Evolutionary conservation across 1,284 basidiomycete species (phyloP).

Genomic region (Phellinidium pouzarii): DNA sequence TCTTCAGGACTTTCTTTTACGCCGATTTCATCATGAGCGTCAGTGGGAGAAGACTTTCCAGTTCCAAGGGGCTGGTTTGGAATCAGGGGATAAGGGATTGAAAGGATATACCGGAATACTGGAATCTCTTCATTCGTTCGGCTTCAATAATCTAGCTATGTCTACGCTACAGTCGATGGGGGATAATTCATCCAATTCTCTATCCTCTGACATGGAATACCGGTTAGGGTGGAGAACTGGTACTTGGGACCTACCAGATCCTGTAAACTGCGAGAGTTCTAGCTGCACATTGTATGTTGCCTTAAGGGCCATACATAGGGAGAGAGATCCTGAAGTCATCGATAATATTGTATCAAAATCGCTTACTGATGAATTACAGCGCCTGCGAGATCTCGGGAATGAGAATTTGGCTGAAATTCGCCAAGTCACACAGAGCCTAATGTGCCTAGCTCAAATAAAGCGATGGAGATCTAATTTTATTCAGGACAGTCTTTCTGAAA

Average conservation of each 20-base stretch:
- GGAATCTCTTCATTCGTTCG: slow-evolving; percentile 78
- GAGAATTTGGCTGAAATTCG: slow-evolving; percentile 76
- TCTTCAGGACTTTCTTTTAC: slow-evolving; percentile 70
- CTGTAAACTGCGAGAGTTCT: slow-evolving; percentile 35
- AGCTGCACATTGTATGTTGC: slow-evolving; percentile 71
- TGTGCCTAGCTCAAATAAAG: slow-evolving; percentile 72
- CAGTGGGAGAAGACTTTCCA: slow-evolving; percentile 89
- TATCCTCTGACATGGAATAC: slow-evolving; percentile 55
- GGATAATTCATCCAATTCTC: slow-evolving; percentile 30
- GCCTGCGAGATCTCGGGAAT: slow-evolving; percentile 59
- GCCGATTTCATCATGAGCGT: slow-evolving; percentile 85
- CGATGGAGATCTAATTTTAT: slow-evolving; percentile 42
- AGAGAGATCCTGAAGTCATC: slow-evolving; percentile 49
- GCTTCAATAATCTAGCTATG: slow-evolving; percentile 79
- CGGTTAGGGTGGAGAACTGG: slow-evolving; percentile 85
- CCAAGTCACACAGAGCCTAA: slow-evolving; percentile 57
- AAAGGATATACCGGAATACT: slow-evolving; percentile 52
- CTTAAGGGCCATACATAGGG: slow-evolving; percentile 71
- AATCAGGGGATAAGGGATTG: slow-evolving; percentile 42
- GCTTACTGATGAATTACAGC: slow-evolving; percentile 54
- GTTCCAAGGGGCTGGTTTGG: slow-evolving; percentile 81
- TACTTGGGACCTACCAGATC: slow-evolving; percentile 86
- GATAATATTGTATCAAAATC: slow-evolving; percentile 43
- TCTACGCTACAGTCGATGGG: slow-evolving; percentile 43
- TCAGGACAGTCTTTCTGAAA: slow-evolving; percentile 33